Evolutionary conservation across 768 basidiomycete genomes (phyloP).

Genomic region (Steccherinum ochraceum): DNA sequence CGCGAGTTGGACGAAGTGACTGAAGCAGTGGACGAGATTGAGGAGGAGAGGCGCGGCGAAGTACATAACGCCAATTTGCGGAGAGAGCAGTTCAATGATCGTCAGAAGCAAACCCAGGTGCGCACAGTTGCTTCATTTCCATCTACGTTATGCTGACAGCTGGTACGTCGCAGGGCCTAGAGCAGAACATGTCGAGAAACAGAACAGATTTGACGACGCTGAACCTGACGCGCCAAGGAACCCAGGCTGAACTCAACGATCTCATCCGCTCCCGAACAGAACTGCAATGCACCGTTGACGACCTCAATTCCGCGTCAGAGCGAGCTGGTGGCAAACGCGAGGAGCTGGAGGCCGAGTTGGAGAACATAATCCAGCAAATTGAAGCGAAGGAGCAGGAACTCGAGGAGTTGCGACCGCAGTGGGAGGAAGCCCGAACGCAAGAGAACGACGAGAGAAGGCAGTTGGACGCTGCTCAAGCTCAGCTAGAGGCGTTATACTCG

Average conservation of each 20-base stretch:
- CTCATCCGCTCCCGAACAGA: constrained; percentile 81
- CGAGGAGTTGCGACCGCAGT: constrained; percentile 60
- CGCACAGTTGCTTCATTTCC: constrained; percentile 12
- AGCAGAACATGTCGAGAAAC: constrained; percentile 61
- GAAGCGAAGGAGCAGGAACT: constrained; percentile 55
- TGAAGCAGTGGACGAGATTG: constrained; percentile 78
- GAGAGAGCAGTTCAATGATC: constrained; percentile 71
- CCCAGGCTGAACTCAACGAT: constrained; percentile 81
- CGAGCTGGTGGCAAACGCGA: constrained; percentile 60
- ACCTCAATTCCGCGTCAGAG: constrained; percentile 62
- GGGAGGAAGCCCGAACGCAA: constrained; percentile 49
- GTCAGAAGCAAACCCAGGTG: constrained; percentile 85
- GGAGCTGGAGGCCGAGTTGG: constrained; percentile 60
- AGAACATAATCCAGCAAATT: constrained; percentile 53
- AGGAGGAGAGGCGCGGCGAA: constrained; percentile 75
- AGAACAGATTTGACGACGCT: constrained; percentile 70
- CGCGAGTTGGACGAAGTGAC: constrained; percentile 87
- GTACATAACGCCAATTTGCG: constrained; percentile 80
- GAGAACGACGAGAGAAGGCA: constrained; percentile 54
- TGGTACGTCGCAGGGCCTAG: constrained; percentile 50
- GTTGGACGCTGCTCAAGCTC: constrained; percentile 70
- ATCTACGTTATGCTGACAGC: no score
- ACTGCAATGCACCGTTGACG: constrained; percentile 75
- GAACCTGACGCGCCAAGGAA: constrained; percentile 62
- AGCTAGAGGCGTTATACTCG: constrained; percentile 68